Base-by-base conservation (phyloP, 805 yeast species). In the Dipodascus geniculatus region DNA sequence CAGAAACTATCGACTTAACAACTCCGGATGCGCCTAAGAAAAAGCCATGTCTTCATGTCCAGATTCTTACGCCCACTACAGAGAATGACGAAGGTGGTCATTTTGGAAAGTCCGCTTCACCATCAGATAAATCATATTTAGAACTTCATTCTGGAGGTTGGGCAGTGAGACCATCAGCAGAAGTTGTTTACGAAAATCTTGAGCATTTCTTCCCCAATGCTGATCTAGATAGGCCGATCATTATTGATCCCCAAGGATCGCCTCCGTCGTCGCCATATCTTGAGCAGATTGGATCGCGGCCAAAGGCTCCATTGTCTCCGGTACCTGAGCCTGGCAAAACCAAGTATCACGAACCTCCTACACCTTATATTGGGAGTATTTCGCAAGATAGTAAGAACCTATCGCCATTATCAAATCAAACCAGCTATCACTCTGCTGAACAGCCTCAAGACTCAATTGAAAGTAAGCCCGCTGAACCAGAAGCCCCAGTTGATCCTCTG, bases 121-220 rank as follows among this genome's bases (percentile, higher is more conserved):
- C 44, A 6, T n/a, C 6, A 6, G 44, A 38, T 11, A n/a, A n/a
- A 14, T 38, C 44, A 38, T 38, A 38, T 38, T 28, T 28, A 6
- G 58, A 55, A 19, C 59, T 57, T 48, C 52, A 55, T 22, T 53
- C 50, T 6, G 58, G 54, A 23, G 70, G 70, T 53, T 80, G 83
- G 87, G 82, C 84, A 4, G 83, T 93, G 16, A 80, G 99, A 65
- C 99, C 99, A 1, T 89, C 98, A 0, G 85, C 96, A 0, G 98
- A 91, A 63, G 95, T 87, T 47, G 84, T 93, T 28, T 93, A 90
- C 65, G 87, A 88, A 54, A 90, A 93, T 61, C 76, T 93, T 57
- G 99, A 93, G 60, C 79, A 80, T 63, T 93, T 86, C 65, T 93
- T 93, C 74, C 99, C 99, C 0, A 78, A 85, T 61, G 82, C 97